Conservation (phyloP, 2,329 filamentous ascomycete species). For the Fusarium stilboides region DNA sequence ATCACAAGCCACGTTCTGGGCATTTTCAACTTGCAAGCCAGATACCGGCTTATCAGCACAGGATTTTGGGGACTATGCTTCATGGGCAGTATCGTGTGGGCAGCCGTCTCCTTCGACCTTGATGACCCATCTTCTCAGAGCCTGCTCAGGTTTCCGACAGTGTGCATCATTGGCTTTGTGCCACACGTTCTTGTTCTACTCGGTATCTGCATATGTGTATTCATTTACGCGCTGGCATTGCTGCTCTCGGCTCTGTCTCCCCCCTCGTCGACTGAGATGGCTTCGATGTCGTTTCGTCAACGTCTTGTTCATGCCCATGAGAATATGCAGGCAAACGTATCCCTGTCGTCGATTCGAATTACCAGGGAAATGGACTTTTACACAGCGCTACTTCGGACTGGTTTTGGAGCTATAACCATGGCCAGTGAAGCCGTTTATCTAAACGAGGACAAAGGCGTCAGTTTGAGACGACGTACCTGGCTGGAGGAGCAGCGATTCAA, state of each 20-base stretch:
- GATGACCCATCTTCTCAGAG: constrained; percentile 74
- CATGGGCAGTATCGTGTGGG: constrained; percentile 87
- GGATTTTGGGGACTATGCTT: constrained; percentile 92
- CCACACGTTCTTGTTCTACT: constrained; percentile 89
- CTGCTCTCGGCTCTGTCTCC: constrained; percentile 74
- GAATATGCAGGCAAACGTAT: constrained; percentile 93
- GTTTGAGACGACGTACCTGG: constrained; percentile 86
- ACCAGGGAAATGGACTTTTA: constrained; percentile 96
- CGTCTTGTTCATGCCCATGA: constrained; percentile 80
- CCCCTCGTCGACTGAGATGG: constrained; percentile 48
- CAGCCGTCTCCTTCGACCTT: constrained; percentile 74
- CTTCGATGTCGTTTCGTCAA: constrained; percentile 64
- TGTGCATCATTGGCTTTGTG: constrained; percentile 95
- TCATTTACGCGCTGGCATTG: constrained; percentile 85
- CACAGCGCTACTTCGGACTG: constrained; percentile 86
- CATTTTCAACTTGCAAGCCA: constrained; percentile 83
- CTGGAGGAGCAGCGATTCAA: constrained; percentile 87
- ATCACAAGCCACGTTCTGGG: constrained; percentile 87
- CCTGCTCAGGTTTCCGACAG: constrained; percentile 89
- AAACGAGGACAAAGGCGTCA: constrained; percentile 86
- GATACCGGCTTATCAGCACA: constrained; percentile 87
- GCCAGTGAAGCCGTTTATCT: constrained; percentile 96
- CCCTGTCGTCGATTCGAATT: constrained; percentile 84
- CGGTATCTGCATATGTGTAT: constrained; percentile 82
- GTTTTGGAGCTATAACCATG: constrained; percentile 90